Conservation (phyloP, 495 filamentous ascomycete species). For the Aspergillus sclerotioniger region DNA sequence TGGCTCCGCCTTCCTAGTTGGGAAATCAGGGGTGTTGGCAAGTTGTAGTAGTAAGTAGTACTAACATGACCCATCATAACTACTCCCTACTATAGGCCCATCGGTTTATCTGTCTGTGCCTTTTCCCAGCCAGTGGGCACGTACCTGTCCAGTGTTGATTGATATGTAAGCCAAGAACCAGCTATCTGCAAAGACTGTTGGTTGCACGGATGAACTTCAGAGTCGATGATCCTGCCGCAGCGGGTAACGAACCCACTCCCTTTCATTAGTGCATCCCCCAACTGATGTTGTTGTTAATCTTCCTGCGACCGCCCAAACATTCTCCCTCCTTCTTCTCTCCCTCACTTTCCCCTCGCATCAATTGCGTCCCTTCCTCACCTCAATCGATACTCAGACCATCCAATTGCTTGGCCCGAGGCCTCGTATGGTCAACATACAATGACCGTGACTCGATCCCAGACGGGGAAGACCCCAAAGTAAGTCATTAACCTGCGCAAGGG, state of each 20-base stretch:
- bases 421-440: constrained; percentile 32
- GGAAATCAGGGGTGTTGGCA: too few relatives aligned
- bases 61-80: too few relatives aligned
- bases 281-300: constrained; percentile 4
- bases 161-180: too few relatives aligned
- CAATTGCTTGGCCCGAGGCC: constrained; percentile 8
- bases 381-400: neutral
- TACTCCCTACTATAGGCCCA: too few relatives aligned
- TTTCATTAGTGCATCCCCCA: neutral
- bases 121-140: too few relatives aligned
- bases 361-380: constrained; percentile 9
- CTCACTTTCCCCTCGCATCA: constrained; percentile 14
- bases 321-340: constrained; percentile 15
- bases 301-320: constrained; percentile 14
- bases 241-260: too few relatives aligned
- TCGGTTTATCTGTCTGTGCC: too few relatives aligned
- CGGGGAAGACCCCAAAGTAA: constrained; percentile 52
- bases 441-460: constrained; percentile 50
- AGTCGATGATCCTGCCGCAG: neutral
- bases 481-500: constrained; percentile 24
- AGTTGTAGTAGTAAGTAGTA: too few relatives aligned
- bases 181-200: too few relatives aligned
- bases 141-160: too few relatives aligned
- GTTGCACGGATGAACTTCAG: neutral
- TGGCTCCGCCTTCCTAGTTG: too few relatives aligned